Evolutionary conservation across 495 filamentous ascomycete genomes (phyloP), one percentile per base, ranked within the genome.

Genomic region (Hypoxylon perforatum): DNA sequence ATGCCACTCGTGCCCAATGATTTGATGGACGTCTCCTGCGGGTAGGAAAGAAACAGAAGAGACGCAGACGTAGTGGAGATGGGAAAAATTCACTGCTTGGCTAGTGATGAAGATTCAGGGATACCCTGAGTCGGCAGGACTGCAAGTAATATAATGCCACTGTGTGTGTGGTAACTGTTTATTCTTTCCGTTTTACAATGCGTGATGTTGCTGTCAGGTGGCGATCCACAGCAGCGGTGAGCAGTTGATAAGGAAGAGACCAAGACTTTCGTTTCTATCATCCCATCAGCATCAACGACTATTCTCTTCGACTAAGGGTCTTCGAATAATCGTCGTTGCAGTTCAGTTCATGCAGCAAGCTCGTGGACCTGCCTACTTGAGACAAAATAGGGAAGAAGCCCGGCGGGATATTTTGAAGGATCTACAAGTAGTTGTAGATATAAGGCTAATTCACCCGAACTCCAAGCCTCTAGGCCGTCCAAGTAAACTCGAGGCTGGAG

Each of bases 1-100:
- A 56, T 68, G 54, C 66, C 66, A 63, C 57, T 72, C 61, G 36
- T 75, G 72, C 72, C 72, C 72, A 75, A 73, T 75, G 61, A 70
- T 70, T 52, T 60, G 58, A 61, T 49, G 28, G 57, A 62, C 54
- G 66, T 50, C 23, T 57, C 23, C 70, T 69, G 61, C 69, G 60
- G 51, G 63, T 35, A 60, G 59, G 52, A 72, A 50, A 69, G 52
- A 65, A 64, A 61, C 53, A 42, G 55, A 63, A 61, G 46, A 60
- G 66, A 63, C 50, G 66, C 60, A 66, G 61, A 38, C 28, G 66
- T 65, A 61, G 72, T 75, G 72, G 69, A 67, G 69, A 63, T 67
- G 59, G 50, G 63, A 67, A 67, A 65, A 71, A 60, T 61, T 52
- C 59, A 55, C 64, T 65, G 69, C 66, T 67, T 72, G 69, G 69